A percentile compares a stretch with the other conserved stretches of the same genome.
Evolutionary conservation across 2,329 filamentous ascomycete genomes (phyloP).

Genomic region (Teratosphaeria nubilosa): DNA sequence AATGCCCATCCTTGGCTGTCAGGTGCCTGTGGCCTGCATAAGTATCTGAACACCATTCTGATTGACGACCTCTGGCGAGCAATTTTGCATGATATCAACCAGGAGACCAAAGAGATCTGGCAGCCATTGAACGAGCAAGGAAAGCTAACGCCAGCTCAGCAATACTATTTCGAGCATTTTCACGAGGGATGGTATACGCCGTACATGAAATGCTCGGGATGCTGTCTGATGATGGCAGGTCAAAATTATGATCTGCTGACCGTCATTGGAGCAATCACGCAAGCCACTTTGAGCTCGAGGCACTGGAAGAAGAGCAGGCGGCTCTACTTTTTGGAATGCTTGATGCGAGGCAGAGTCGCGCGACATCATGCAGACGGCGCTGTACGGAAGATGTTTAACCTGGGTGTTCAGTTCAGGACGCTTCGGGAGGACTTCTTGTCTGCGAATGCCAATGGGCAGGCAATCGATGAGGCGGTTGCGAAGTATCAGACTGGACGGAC

Average conservation of each 20-base stretch:
- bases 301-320: constrained; percentile 18
- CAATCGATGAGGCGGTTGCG: not conserved
- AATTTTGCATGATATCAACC: not conserved
- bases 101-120: not conserved
- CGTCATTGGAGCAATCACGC: constrained; percentile 13
- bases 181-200: constrained; percentile 3
- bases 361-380: constrained; percentile 2
- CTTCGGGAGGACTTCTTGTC: not conserved
- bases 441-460: not conserved
- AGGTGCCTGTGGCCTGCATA: constrained; percentile 13
- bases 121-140: not conserved
- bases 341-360: constrained; percentile 4
- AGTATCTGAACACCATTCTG: constrained; percentile 11
- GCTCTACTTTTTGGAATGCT: constrained; percentile 7
- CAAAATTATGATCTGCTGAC: constrained; percentile 6
- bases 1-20: constrained; percentile 8
- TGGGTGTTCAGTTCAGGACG: constrained; percentile 2
- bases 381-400: constrained; percentile 3
- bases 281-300: constrained; percentile 12
- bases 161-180: not conserved
- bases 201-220: constrained; percentile 14
- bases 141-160: not conserved
- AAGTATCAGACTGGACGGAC: not conserved
- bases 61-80: constrained; percentile 10
- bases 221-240: constrained; percentile 9